Conservation (phyloP, 495 filamentous ascomycete genomes). For the Neurospora tetraspora region DNA sequence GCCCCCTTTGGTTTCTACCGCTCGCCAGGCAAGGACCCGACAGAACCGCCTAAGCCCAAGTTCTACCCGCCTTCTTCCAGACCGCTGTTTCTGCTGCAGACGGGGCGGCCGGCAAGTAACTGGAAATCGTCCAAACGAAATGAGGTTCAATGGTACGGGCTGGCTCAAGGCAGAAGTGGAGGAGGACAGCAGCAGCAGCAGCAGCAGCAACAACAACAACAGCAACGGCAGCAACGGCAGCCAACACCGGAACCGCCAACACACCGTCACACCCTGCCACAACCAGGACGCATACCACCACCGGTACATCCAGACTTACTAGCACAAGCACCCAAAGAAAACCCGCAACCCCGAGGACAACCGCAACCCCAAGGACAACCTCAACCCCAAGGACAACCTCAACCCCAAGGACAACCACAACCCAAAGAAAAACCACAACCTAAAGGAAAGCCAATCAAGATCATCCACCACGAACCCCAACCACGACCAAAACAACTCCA, state of each 20-base stretch:
- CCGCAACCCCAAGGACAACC: neutral
- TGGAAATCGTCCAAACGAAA: neutral
- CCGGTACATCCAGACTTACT: too few relatives aligned
- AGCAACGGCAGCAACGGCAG: neutral
- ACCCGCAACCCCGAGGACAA: neutral
- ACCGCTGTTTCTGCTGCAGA: neutral
- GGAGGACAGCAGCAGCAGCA: neutral
- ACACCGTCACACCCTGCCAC: too few relatives aligned
- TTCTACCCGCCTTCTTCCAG: neutral
- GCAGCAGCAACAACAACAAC: neutral
- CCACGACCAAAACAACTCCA: neutral
- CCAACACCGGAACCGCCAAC: neutral
- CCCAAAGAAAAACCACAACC: neutral
- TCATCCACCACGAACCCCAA: neutral
- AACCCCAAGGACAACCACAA: neutral
- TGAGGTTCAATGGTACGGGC: neutral
- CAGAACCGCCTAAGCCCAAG: neutral
- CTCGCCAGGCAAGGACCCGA: neutral
- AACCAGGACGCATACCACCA: too few relatives aligned
- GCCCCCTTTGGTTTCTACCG: neutral
- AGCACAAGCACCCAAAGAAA: neutral
- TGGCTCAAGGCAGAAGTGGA: neutral
- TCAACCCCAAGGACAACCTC: neutral
- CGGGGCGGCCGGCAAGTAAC: neutral
- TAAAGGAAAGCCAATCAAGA: neutral